phyloP scores from a whole-genome alignment of 352 stramenopile species.

The Pythium rhizo-oryzae region DNA sequence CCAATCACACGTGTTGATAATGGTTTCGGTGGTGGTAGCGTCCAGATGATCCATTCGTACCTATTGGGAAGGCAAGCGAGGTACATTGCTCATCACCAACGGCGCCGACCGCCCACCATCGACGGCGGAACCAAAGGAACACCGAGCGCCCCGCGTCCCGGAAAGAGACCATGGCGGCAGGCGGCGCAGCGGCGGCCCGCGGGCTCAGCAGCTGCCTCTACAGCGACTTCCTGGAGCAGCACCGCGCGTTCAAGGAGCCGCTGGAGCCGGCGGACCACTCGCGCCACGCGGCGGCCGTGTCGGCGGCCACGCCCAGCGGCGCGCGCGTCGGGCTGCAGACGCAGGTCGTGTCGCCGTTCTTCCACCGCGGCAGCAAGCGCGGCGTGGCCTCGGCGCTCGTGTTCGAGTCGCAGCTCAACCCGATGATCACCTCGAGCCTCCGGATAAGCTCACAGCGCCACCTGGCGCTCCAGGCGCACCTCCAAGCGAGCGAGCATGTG shows the following conservation, averaged over 20 bases:
- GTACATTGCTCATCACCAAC: constrained; percentile 18
- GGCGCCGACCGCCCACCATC: not conserved
- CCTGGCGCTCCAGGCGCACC: constrained; percentile 64
- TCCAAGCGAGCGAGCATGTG: constrained; percentile 52
- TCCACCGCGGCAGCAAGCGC: constrained; percentile 66
- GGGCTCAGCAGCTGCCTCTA: constrained; percentile 71
- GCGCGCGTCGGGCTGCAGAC: constrained; percentile 57
- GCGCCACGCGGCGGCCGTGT: constrained; percentile 53
- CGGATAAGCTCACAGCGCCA: constrained; percentile 73
- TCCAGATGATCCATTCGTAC: not conserved
- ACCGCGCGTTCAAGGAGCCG: constrained; percentile 44
- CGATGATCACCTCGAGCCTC: constrained; percentile 63
- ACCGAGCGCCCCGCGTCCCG: too few species aligned
- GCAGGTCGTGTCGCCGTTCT: constrained; percentile 66
- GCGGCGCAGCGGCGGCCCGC: constrained; percentile 18
- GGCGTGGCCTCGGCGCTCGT: constrained; percentile 64
- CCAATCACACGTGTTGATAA: not conserved
- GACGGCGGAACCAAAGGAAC: not conserved
- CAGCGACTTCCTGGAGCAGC: constrained; percentile 63
- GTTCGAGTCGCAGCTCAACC: constrained; percentile 68
- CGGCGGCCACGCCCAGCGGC: constrained; percentile 55
- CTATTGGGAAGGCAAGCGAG: not conserved
- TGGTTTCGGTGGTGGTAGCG: constrained; percentile 11
- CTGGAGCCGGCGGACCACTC: constrained; percentile 50
- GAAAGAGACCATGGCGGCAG: not conserved